Conservation (phyloP, 139 green algal genomes). For the Volvox reticuliferus region DNA sequence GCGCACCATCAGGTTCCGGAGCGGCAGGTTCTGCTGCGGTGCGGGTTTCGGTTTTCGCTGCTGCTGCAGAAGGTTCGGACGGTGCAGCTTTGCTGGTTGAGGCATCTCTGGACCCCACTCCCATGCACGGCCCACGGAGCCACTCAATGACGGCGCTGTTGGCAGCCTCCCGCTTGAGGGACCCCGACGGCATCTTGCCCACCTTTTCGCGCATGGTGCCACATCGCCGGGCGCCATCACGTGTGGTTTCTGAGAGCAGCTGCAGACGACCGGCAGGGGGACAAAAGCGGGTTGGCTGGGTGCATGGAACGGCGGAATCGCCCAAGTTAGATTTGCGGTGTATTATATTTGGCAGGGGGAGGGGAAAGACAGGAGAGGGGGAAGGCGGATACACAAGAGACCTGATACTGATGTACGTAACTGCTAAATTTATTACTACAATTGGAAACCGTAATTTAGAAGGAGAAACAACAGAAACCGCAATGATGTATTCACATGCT, state of each 20-base stretch:
- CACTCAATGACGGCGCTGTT: slow-evolving; percentile 6
- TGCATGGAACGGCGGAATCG: not conserved
- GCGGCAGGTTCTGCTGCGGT: not conserved
- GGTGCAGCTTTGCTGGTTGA: not conserved
- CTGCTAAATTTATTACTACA: too few species aligned
- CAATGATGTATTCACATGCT: too few species aligned
- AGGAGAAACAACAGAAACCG: too few species aligned
- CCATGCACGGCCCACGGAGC: not conserved
- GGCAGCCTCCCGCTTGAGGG: not conserved
- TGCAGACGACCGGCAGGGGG: too few species aligned
- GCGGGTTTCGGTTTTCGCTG: not conserved
- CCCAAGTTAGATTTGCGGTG: too few species aligned
- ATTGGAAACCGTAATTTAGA: too few species aligned
- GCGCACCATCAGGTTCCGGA: not conserved
- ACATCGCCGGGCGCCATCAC: too few species aligned
- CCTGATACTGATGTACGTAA: too few species aligned
- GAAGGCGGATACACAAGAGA: too few species aligned
- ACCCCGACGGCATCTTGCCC: not conserved
- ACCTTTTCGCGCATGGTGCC: not conserved
- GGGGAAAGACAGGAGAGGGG: too few species aligned
- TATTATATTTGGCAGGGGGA: too few species aligned
- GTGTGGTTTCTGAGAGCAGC: not conserved
- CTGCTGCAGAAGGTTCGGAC: not conserved
- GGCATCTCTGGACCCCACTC: not conserved
- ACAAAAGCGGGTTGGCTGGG: not conserved